Percentiles rank a stretch among this genome's conserved stretches.
Conservation (phyloP, 345 rosid genomes). For the Eutrema yunnanense region DNA sequence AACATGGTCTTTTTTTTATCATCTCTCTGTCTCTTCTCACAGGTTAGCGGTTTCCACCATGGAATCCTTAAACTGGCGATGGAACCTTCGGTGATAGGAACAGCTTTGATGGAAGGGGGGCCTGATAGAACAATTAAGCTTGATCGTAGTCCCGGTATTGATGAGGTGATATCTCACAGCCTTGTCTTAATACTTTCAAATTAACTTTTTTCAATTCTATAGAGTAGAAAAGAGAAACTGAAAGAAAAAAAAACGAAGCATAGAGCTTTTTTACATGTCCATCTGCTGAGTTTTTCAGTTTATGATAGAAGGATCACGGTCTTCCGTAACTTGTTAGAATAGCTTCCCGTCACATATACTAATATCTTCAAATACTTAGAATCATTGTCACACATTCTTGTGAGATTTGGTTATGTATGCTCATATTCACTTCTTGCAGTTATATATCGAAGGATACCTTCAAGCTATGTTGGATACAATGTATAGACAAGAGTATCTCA, state of each 20-base stretch:
- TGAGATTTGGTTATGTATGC: constrained; percentile 5
- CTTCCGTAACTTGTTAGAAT: background rate
- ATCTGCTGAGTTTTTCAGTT: constrained; percentile 1
- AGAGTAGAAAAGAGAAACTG: background rate
- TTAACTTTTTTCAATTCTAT: background rate
- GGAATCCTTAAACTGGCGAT: constrained; percentile 89
- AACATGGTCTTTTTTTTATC: background rate
- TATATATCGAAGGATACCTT: constrained; percentile 90
- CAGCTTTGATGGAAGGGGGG: constrained; percentile 86
- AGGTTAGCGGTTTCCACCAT: constrained; percentile 85
- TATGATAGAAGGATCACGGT: background rate
- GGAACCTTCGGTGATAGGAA: constrained; percentile 88
- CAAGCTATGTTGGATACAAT: constrained; percentile 90
- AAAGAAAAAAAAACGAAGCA: background rate
- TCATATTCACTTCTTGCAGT: constrained; percentile 38
- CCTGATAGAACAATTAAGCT: constrained; percentile 87
- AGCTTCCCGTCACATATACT: background rate
- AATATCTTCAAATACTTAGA: background rate
- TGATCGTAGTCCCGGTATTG: constrained; percentile 77
- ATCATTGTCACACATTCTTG: constrained; percentile 3
- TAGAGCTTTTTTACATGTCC: background rate
- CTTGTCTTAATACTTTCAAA: background rate
- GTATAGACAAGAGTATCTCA: constrained; percentile 89
- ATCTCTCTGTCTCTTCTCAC: constrained; percentile 13
- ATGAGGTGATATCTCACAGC: constrained; percentile 55